Percentiles rank a stretch among this genome's conserved stretches.
Conservation (phyloP, 495 filamentous ascomycete genomes). For the Penicillium arizonense region DNA sequence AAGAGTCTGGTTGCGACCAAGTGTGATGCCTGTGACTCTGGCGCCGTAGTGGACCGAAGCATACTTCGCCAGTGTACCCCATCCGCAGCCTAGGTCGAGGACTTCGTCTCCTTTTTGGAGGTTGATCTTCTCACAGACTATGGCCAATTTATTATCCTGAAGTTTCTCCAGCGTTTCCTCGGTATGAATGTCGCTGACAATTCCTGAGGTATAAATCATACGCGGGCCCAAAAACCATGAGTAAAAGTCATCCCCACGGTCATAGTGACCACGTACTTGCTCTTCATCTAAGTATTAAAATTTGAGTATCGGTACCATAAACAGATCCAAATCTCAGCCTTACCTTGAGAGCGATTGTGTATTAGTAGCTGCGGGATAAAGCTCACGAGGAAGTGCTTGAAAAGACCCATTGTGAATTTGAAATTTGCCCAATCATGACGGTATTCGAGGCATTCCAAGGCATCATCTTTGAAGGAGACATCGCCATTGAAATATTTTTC, state of each 20-base stretch:
- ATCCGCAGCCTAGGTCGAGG: slow-evolving; percentile 70
- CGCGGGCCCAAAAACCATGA: slow-evolving; percentile 71
- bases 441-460: slow-evolving; percentile 76
- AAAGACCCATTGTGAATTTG: slow-evolving; percentile 62
- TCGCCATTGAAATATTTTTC: slow-evolving; percentile 87
- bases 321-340: neutral
- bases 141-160: slow-evolving; percentile 68
- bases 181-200: slow-evolving; percentile 62
- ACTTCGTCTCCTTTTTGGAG: slow-evolving; percentile 59
- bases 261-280: slow-evolving; percentile 73
- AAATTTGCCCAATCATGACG: slow-evolving; percentile 85
- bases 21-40: slow-evolving; percentile 62
- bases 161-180: slow-evolving; percentile 67
- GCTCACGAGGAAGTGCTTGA: slow-evolving; percentile 65
- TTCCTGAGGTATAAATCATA: slow-evolving; percentile 73
- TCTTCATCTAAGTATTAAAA: slow-evolving; percentile 57
- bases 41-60: slow-evolving; percentile 64
- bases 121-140: slow-evolving; percentile 72
- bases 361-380: slow-evolving; percentile 68
- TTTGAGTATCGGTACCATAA: neutral
- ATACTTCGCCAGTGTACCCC: slow-evolving; percentile 68
- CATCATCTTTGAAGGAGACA: slow-evolving; percentile 83
- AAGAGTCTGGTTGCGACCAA: slow-evolving; percentile 69
- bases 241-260: slow-evolving; percentile 74
- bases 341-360: slow-evolving; percentile 68